Base-by-base conservation (phyloP, 2,329 filamentous ascomycete genomes). In the Colletotrichum echinochloae region DNA sequence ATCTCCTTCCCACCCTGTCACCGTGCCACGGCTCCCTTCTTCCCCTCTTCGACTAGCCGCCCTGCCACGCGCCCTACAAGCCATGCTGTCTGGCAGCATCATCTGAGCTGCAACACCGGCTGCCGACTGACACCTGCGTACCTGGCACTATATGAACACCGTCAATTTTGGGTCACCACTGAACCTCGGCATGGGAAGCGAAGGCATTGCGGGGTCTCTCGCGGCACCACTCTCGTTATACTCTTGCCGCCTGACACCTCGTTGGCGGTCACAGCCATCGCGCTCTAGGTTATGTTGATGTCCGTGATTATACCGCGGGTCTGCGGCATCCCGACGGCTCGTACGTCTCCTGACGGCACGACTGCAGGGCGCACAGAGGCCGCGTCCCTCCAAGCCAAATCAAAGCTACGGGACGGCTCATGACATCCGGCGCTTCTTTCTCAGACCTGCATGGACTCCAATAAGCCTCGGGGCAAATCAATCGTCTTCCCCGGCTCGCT, bases 401-500 rank as follows among this genome's bases (percentile, higher is more conserved):
- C 64, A 59, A 14, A 48, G 23, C 33, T 41, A 54, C 46, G 23
- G 41, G 48, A 49, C 57, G 48, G 49, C 56, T 66, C 64, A 49
- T n/a, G 5, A 16, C 44, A 20, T 26, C 33, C 44, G 65, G 41
- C 44, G 60, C 30, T 55, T 48, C n/a, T 18, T 54, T 41, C 48
- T 51, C 39, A 60, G 63, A 66, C 59, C 66, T 70, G 55, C 54
- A 60, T 65, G 20, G 23, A 26, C 54, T 54, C 28, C 46, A 23
- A 49, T 39, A n/a, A 64, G 55, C 52, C 46, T 46, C 5, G 26
- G 37, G 30, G 33, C 69, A 60, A 65, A 65, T 70, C 69, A 70
- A 55, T 46, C 41, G 37, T 33, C 60, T 33, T 35, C 44, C 35
- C 56, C 49, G 60, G 65, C 65, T 65, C 54, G 46, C 49, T 70